Evolutionary conservation across 371 early-diverging fungal species (phyloP).

Genomic region (Mucor irregularis): DNA sequence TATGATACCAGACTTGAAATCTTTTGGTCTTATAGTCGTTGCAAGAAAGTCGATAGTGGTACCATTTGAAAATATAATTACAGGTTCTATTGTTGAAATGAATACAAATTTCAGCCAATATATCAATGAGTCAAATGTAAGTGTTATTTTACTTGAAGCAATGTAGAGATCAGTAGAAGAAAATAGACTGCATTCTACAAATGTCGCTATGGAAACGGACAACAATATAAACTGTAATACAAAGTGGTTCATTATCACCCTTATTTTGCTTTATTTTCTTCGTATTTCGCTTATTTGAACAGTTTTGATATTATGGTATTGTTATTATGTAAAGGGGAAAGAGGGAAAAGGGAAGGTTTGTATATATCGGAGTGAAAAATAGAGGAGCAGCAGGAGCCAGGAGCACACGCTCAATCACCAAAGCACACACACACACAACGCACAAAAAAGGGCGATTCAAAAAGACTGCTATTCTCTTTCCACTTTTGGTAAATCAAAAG

Average conservation of each 20-base stretch:
- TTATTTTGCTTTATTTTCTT: too few species aligned
- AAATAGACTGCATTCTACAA: slow-evolving; percentile 28
- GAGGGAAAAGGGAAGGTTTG: not conserved
- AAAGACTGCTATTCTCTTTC: not conserved
- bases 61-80: slow-evolving; percentile 40
- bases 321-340: too few species aligned
- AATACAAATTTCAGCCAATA: not conserved
- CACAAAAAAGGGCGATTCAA: not conserved
- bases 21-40: slow-evolving; percentile 15
- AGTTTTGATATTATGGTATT: too few species aligned
- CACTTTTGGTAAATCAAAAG: not conserved
- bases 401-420: not conserved
- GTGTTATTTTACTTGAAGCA: slow-evolving; percentile 28
- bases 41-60: slow-evolving; percentile 19
- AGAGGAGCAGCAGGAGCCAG: not conserved
- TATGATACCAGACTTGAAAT: slow-evolving; percentile 35
- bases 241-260: slow-evolving; percentile 1
- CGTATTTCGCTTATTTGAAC: too few species aligned
- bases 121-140: not conserved
- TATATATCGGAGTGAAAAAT: not conserved
- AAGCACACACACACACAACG: not conserved
- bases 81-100: slow-evolving; percentile 27
- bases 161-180: slow-evolving; percentile 41
- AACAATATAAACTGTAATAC: not conserved
- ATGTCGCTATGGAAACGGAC: not conserved